Conservation (phyloP, 306 rosid species). For the Urtica urens region DNA sequence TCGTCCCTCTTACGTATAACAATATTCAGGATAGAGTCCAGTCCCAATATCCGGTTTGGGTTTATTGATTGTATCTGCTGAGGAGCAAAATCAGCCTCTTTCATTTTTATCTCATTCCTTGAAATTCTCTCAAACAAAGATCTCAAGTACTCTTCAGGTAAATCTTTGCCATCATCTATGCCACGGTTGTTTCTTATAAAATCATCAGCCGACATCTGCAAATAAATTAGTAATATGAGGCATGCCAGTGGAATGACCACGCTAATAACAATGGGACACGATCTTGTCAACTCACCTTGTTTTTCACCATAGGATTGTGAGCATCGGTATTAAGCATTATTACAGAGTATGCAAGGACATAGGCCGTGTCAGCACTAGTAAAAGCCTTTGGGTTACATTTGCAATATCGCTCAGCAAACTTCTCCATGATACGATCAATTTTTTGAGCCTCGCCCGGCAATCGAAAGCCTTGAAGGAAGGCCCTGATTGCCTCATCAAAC, state of each 20-base stretch:
- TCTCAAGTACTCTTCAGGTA: conserved; percentile 78
- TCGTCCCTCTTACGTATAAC: conserved; percentile 72
- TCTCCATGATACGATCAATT: conserved; percentile 96
- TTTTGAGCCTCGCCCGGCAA: conserved; percentile 99
- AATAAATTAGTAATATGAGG: too few relatives aligned
- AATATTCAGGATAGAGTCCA: conserved; percentile 86
- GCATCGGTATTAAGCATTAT: conserved; percentile 97
- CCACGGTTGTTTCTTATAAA: conserved; percentile 97
- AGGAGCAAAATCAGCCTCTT: conserved; percentile 62
- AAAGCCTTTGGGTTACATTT: conserved; percentile 86
- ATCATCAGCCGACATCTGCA: conserved; percentile 99
- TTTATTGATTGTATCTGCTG: conserved; percentile 72
- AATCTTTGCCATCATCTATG: conserved; percentile 97
- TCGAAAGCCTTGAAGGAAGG: conserved; percentile 88
- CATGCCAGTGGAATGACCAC: too few relatives aligned
- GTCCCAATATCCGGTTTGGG: conserved; percentile 71
- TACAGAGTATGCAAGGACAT: conserved; percentile 97
- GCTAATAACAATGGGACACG: conserved; percentile 12
- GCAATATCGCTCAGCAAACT: conserved; percentile 94
- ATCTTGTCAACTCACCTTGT: conserved; percentile 56
- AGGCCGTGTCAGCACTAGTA: conserved; percentile 97
- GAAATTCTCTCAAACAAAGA: conserved; percentile 80
- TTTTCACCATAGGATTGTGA: conserved; percentile 89
- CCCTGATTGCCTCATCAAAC: conserved; percentile 94
- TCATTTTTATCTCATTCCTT: conserved; percentile 95